Conservation (phyloP, 306 rosid species). For the Potentilla sterilis region DNA sequence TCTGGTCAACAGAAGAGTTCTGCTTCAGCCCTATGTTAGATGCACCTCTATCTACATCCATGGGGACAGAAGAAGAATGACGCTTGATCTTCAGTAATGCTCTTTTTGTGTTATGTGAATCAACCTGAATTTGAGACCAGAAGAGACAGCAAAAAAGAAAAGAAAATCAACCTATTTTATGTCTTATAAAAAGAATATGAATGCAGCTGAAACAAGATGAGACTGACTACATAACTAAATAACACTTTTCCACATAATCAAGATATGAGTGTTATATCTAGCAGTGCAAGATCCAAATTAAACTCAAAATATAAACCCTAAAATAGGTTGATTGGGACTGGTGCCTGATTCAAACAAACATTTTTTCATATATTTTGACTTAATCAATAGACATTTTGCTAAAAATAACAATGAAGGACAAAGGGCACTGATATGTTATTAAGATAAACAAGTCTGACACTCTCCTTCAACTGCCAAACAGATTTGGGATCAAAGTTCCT, state of each 20-base stretch:
- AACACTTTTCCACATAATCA: neutral
- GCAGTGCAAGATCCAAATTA: neutral
- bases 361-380: neutral
- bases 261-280: neutral
- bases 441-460: too few species aligned
- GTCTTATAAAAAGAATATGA: neutral
- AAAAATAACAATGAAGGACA: neutral
- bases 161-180: constrained; percentile 12
- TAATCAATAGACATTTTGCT: neutral
- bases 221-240: neutral
- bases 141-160: constrained; percentile 2
- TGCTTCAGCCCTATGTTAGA: constrained; percentile 28
- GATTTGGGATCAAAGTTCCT: neutral
- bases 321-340: neutral
- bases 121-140: constrained; percentile 49
- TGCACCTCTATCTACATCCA: constrained; percentile 46
- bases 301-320: neutral
- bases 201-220: neutral
- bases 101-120: constrained; percentile 54
- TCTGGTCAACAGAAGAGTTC: constrained; percentile 36
- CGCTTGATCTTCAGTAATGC: constrained; percentile 72
- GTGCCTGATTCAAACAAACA: neutral
- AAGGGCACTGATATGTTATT: neutral
- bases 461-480: neutral
- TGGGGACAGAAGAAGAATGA: constrained; percentile 43